Conservation (phyloP, 1,139 yeast species). For the Yamadazyma sp. region DNA sequence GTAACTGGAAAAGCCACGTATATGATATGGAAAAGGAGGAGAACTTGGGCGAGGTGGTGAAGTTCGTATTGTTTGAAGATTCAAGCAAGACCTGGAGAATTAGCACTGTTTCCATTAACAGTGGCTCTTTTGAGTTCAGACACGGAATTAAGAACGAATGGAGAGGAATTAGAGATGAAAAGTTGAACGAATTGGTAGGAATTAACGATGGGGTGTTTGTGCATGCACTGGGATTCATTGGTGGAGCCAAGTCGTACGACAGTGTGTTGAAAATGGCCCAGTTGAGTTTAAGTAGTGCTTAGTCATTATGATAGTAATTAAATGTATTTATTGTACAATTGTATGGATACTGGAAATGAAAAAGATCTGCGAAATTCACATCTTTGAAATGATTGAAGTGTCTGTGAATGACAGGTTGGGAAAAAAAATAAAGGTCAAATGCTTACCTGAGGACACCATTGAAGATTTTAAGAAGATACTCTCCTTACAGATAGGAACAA, state of each 20-base stretch:
- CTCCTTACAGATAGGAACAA: constrained; percentile 79
- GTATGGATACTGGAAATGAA: too few relatives aligned
- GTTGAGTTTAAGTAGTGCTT: constrained; percentile 33
- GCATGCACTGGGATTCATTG: constrained; percentile 97
- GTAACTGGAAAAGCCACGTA: constrained; percentile 95
- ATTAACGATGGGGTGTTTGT: constrained; percentile 85
- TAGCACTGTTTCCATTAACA: constrained; percentile 78
- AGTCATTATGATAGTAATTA: too few relatives aligned
- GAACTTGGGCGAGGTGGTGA: constrained; percentile 32
- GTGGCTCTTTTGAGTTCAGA: constrained; percentile 81
- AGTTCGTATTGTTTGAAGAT: constrained; percentile 82
- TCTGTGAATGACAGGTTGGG: constrained; percentile 63
- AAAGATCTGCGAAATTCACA: constrained; percentile 1
- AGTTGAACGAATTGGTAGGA: constrained; percentile 68
- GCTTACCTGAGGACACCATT: constrained; percentile 80
- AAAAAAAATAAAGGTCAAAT: constrained; percentile 81
- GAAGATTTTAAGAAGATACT: constrained; percentile 89
- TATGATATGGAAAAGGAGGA: constrained; percentile 67
- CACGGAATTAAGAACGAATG: constrained; percentile 84
- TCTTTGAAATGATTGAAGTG: constrained; percentile 28
- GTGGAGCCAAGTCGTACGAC: constrained; percentile 83
- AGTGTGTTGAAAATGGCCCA: constrained; percentile 78
- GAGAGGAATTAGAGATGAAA: constrained; percentile 93
- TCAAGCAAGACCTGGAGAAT: constrained; percentile 78
- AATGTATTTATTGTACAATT: constrained; percentile 1